phyloP scores from a whole-genome alignment of 192 early-diverging fungal species.

The Fimicolochytrium jonesii region DNA sequence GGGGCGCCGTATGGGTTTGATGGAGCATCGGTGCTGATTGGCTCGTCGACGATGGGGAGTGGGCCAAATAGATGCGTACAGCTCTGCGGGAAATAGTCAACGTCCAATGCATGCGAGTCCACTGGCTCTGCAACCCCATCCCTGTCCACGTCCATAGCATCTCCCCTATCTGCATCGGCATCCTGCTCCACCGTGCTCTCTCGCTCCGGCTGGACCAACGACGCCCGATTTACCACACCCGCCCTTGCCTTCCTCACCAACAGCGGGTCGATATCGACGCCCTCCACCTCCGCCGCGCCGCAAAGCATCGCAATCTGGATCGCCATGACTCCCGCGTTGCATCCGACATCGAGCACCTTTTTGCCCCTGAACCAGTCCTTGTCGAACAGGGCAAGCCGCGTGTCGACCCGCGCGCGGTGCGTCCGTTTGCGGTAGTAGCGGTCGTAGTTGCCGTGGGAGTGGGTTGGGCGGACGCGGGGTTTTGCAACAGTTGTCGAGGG shows the following conservation, averaged over 20 bases:
- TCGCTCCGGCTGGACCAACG: slow-evolving; percentile 1
- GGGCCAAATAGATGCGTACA: slow-evolving; percentile 38
- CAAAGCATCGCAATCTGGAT: slow-evolving; percentile 46
- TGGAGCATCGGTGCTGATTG: not conserved
- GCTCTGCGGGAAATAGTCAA: slow-evolving; percentile 54
- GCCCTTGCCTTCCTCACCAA: slow-evolving; percentile 58
- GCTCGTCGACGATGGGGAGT: slow-evolving; percentile 21
- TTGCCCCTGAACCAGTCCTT: slow-evolving; percentile 47
- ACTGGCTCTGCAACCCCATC: not conserved
- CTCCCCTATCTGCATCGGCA: not conserved
- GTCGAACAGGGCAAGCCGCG: slow-evolving; percentile 54
- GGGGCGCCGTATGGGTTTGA: not conserved
- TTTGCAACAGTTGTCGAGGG: no score
- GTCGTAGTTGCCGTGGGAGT: slow-evolving; percentile 52
- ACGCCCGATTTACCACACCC: slow-evolving; percentile 19
- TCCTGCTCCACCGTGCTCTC: not conserved
- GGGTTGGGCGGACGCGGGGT: not conserved
- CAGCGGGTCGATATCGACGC: slow-evolving; percentile 69
- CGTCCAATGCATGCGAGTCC: not conserved
- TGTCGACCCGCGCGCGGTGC: slow-evolving; percentile 32
- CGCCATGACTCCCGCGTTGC: slow-evolving; percentile 66
- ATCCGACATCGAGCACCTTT: slow-evolving; percentile 72
- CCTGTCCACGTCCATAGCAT: slow-evolving; percentile 1
- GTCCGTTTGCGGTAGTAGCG: slow-evolving; percentile 54
- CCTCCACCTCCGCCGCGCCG: slow-evolving; percentile 51